Percentiles rank a stretch among this genome's conserved stretches.
These are phyloP conservation scores for Lojkania enalia DNA, from an alignment of 2,329 filamentous ascomycete species.

Conservation along the genomic window DNA sequence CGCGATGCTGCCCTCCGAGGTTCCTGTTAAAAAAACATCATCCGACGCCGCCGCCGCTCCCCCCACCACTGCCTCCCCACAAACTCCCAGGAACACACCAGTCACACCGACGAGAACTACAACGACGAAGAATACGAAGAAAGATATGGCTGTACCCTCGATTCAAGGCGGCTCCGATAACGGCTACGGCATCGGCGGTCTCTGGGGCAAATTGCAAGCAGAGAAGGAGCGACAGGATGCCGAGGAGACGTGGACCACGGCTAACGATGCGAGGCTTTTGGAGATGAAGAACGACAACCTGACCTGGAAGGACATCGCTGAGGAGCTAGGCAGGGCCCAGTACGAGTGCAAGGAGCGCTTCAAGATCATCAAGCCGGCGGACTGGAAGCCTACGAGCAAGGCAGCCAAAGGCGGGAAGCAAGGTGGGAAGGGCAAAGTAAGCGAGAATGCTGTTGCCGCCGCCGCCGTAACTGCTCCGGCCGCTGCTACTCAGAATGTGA, in stretches of 20 bases:
- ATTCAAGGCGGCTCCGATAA: not conserved
- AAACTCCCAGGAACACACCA: not conserved
- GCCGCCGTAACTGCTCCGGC: too few species aligned
- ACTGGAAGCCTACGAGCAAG: conserved; percentile 18
- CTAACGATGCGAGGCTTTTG: conserved; percentile 48
- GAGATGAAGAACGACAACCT: conserved; percentile 37
- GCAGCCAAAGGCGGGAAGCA: conserved; percentile 4
- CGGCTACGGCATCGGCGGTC: not conserved
- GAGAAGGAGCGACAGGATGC: not conserved
- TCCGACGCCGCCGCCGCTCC: not conserved
- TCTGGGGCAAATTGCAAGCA: not conserved
- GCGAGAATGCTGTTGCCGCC: not conserved
- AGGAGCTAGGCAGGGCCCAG: conserved; percentile 30
- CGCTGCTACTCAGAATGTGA: too few species aligned
- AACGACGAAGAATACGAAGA: conserved; percentile 5
- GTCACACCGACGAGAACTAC: not conserved
- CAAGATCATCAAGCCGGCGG: conserved; percentile 41
- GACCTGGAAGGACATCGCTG: conserved; percentile 37
- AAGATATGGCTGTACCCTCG: not conserved
- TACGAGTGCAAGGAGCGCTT: conserved; percentile 30
- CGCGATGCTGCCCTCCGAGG: conserved; percentile 14
- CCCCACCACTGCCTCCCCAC: too few species aligned
- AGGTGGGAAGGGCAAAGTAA: not conserved
- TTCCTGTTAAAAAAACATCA: not conserved
- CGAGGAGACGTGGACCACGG: conserved; percentile 33